Evolutionary conservation across 257 asterid species (phyloP).

Genomic region (Solanum bukasovii): DNA sequence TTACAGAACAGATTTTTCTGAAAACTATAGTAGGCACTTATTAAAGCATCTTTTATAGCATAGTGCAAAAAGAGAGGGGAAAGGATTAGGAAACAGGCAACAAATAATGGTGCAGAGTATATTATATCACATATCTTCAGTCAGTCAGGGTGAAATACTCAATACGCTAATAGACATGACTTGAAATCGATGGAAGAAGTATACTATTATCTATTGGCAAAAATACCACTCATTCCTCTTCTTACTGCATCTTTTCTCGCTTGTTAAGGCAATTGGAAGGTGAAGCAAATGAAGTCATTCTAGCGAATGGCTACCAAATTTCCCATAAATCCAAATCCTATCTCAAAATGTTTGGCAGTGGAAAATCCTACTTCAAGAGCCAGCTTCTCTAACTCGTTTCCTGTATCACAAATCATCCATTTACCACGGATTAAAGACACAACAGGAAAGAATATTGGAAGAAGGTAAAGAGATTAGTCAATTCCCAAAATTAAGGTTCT

Average conservation of each 20-base stretch:
- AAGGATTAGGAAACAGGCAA: not conserved
- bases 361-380: slow-evolving; percentile 71
- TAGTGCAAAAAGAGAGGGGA: not conserved
- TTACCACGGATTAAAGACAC: not conserved
- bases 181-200: not conserved
- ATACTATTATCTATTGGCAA: not conserved
- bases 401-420: slow-evolving; percentile 24
- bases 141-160: not conserved
- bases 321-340: slow-evolving; percentile 63
- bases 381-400: slow-evolving; percentile 69
- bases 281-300: not conserved
- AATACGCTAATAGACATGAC: not conserved
- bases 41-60: not conserved
- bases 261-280: not conserved
- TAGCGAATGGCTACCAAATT: slow-evolving; percentile 58
- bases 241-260: not conserved
- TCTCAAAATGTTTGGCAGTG: slow-evolving; percentile 50
- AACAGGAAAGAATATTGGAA: not conserved
- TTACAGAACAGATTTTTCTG: not conserved
- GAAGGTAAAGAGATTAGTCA: not conserved
- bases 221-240: not conserved
- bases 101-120: not conserved
- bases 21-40: not conserved
- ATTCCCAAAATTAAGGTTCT: not conserved
- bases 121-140: not conserved